Percentiles rank a stretch among this genome's conserved stretches.
These are phyloP conservation scores for Phlegmacium glaucopus DNA, from an alignment of 768 basidiomycete genomes.

Conservation along the genomic window DNA sequence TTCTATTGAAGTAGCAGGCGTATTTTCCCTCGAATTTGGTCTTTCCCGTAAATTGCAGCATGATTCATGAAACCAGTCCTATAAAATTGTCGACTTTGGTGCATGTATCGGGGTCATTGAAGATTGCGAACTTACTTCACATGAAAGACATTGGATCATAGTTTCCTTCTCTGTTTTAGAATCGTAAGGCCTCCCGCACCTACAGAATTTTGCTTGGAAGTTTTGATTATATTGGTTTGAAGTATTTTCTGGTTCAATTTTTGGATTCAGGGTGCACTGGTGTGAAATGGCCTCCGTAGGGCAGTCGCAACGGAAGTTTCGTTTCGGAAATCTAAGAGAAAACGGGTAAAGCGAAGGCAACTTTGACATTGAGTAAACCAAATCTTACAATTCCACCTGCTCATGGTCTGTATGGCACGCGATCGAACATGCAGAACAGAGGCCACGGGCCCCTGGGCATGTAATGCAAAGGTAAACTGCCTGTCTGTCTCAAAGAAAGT, in stretches of 20 bases:
- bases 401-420: constrained; percentile 87
- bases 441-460: constrained; percentile 62
- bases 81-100: neutral
- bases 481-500: constrained; percentile 43
- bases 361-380: neutral
- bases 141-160: constrained; percentile 85
- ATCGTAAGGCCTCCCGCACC: constrained; percentile 72
- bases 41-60: constrained; percentile 77
- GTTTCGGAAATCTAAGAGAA: constrained; percentile 65
- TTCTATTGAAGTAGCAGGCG: constrained; percentile 21
- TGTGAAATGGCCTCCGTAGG: constrained; percentile 63
- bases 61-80: constrained; percentile 94
- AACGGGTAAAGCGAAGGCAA: constrained; percentile 12
- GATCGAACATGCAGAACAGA: constrained; percentile 82
- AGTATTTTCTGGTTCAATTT: constrained; percentile 49
- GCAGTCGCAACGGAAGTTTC: constrained; percentile 82
- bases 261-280: constrained; percentile 59
- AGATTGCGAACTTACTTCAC: constrained; percentile 58
- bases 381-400: constrained; percentile 68
- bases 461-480: constrained; percentile 80
- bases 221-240: constrained; percentile 72
- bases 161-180: constrained; percentile 72
- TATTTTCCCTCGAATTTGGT: constrained; percentile 46
- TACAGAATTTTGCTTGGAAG: constrained; percentile 68
- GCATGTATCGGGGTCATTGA: neutral